Base-by-base conservation (phyloP, 2,329 filamentous ascomycete species). In the Aspergillus oerlinghausenensis region DNA sequence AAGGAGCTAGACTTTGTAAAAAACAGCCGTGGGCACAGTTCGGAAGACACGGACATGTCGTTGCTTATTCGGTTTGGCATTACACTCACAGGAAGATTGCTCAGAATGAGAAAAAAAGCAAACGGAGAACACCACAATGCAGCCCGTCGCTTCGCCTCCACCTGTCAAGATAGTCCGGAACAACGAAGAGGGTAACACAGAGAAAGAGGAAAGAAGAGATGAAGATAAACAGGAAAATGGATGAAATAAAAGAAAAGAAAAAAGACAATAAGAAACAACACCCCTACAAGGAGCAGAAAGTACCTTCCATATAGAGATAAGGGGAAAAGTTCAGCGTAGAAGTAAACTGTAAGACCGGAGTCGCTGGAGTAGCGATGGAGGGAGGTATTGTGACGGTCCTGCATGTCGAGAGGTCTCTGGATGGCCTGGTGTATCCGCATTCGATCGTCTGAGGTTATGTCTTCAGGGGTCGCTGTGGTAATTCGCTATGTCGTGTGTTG, bases 21-120 rank as follows among this genome's bases (percentile, higher is more conserved):
- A 43, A 43, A 11, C 8, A n/a, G 21, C 23, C 43, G 19, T 47
- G 21, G 21, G 21, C 43, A 23, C 23, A 23, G 21, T 43, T 35
- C 17, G 42, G 62, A 66, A 60, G 64, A 66, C 60, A 67, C 52
- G 50, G 51, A 59, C 49, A 62, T 66, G 64, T 62, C 62, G 62
- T 66, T 66, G 61, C 63, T 64, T 62, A 67, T 65, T 66, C 65
- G 62, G 61, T 67, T 38, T 66, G 63, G 63, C 65, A 65, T 66
- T 66, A 67, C 64, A 66, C 65, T 65, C 64, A 67, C 63, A 65
- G 56, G 57, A 64, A 63, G 55, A 60, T 60, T 63, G 60, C 61
- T 48, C 56, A 28, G 49, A 53, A 56, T 62, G 62, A 29, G 25
- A 50, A 58, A 60, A 58, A 57, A 60, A 63, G 60, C 59, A 63